A percentile compares a stretch with the other conserved stretches of the same genome.
Conservation (phyloP, 2,329 filamentous ascomycete species). For the Daldinia eschscholtzii region DNA sequence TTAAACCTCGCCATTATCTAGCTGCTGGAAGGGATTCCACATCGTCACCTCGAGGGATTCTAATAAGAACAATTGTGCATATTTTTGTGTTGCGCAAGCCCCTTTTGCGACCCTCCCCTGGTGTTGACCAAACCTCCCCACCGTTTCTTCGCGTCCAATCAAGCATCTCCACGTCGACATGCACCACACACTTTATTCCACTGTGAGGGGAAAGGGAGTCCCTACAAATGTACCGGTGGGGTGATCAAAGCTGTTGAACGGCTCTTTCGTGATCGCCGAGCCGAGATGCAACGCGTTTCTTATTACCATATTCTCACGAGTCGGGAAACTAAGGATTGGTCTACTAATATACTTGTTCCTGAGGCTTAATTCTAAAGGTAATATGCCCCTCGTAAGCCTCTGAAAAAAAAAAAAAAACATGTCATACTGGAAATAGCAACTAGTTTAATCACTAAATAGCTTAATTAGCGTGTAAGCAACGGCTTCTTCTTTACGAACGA, state of each 20-base stretch:
- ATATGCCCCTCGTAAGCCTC: constrained; percentile 5
- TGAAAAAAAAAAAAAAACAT: not conserved
- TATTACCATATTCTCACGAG: constrained; percentile 17
- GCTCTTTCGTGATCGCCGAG: constrained; percentile 37
- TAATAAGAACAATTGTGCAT: constrained; percentile 37
- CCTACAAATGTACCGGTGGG: constrained; percentile 47
- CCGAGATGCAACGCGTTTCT: constrained; percentile 29
- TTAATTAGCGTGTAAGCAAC: constrained; percentile 9
- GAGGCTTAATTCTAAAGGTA: constrained; percentile 1
- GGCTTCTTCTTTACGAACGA: not conserved
- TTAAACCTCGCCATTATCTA: constrained; percentile 39
- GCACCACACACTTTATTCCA: constrained; percentile 44
- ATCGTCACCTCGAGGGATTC: constrained; percentile 39
- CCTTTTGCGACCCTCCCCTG: constrained; percentile 49
- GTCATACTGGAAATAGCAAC: not conserved
- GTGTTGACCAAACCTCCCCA: constrained; percentile 44
- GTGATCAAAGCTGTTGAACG: constrained; percentile 38
- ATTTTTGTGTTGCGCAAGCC: constrained; percentile 49
- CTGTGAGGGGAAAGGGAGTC: constrained; percentile 48
- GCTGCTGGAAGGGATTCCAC: constrained; percentile 33
- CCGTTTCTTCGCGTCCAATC: constrained; percentile 49
- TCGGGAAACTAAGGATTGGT: constrained; percentile 17
- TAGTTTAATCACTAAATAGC: not conserved
- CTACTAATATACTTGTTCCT: constrained; percentile 5
- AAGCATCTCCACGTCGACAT: constrained; percentile 53